These are phyloP conservation scores for Pseudogymnoascus sp. DNA, from an alignment of 2,329 filamentous ascomycete species.

Conservation along the genomic window DNA sequence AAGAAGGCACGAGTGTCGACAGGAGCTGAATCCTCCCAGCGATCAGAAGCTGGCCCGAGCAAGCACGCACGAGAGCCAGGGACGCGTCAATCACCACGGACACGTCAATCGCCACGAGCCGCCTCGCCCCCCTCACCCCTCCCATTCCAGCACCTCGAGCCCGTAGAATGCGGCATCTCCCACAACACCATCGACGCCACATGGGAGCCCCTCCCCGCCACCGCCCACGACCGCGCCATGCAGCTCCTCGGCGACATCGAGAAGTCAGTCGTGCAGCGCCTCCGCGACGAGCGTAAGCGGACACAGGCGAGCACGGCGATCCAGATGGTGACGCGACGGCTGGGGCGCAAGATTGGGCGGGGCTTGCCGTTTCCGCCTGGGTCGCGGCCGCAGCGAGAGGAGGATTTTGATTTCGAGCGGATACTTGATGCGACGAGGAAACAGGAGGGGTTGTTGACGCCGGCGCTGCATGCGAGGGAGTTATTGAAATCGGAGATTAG, in stretches of 20 bases:
- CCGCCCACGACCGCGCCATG: conserved; percentile 49
- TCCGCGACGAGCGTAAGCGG: conserved; percentile 39
- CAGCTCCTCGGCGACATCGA: conserved; percentile 52
- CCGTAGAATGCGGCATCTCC: conserved; percentile 48
- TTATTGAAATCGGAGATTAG: conserved; percentile 52
- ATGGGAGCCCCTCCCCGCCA: conserved; percentile 52
- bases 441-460: conserved; percentile 53
- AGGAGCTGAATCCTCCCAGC: conserved; percentile 11
- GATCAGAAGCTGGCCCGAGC: neutral
- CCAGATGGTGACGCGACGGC: conserved; percentile 45
- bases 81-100: neutral
- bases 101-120: neutral
- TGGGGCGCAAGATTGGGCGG: conserved; percentile 50
- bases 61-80: neutral
- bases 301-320: conserved; percentile 45
- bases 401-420: conserved; percentile 60
- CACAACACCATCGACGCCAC: conserved; percentile 59
- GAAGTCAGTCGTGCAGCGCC: conserved; percentile 53
- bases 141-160: conserved; percentile 46
- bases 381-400: conserved; percentile 39
- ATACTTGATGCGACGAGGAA: conserved; percentile 51
- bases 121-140: neutral
- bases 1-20: neutral
- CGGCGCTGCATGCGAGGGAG: conserved; percentile 54
- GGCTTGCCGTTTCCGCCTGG: conserved; percentile 62